Conservation (phyloP, 345 rosid species). For the Melaleuca alternifolia region DNA sequence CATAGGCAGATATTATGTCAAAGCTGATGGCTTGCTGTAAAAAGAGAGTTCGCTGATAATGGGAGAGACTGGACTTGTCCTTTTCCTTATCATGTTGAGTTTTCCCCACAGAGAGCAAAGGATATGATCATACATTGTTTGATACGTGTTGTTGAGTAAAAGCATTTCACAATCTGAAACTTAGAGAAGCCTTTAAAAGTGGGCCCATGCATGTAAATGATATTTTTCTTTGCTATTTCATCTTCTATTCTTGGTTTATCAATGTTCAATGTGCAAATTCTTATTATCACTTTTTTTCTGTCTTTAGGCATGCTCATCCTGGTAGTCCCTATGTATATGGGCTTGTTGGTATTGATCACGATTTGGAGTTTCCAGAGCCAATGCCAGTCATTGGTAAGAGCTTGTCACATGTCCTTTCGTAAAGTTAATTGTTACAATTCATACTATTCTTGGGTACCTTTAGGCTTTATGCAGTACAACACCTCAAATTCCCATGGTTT, state of each 20-base stretch:
- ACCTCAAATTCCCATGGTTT: background rate
- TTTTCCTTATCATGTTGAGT: background rate
- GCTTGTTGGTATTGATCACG: conserved; percentile 91
- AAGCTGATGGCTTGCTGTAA: background rate
- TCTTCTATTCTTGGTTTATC: background rate
- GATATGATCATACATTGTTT: background rate
- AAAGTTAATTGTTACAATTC: background rate
- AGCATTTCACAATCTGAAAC: background rate
- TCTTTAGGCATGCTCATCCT: conserved; percentile 91
- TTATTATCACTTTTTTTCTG: background rate
- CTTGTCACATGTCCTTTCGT: background rate
- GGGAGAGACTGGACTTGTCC: background rate
- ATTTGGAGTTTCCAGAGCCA: conserved; percentile 97
- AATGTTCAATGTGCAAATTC: background rate
- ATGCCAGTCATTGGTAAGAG: conserved; percentile 89
- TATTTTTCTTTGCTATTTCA: background rate
- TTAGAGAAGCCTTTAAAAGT: background rate
- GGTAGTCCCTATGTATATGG: conserved; percentile 99
- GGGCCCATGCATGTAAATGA: background rate
- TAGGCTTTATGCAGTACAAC: background rate
- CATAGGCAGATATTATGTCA: background rate
- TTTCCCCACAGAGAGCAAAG: background rate
- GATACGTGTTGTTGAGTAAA: background rate
- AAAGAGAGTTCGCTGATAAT: background rate
- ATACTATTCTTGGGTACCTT: background rate